Conservation (phyloP, 495 filamentous ascomycete genomes). For the Neurospora sp. region DNA sequence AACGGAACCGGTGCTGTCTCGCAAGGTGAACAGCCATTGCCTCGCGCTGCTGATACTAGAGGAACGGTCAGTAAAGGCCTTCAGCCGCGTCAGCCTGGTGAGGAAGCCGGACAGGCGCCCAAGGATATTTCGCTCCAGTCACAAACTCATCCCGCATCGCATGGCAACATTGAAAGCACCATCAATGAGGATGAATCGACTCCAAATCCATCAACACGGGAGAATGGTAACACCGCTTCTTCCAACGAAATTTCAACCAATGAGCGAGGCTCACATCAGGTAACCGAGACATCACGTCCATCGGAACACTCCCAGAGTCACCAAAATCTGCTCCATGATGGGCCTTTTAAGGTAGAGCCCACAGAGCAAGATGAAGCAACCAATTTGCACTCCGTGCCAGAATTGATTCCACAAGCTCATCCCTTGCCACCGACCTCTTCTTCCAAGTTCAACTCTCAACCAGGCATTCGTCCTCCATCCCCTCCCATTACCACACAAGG, state of each 20-base stretch:
- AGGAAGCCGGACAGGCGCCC: not conserved
- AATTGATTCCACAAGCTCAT: not conserved
- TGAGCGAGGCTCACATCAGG: not conserved
- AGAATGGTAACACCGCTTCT: not conserved
- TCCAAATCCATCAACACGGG: not conserved
- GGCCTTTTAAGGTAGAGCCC: conserved; percentile 1
- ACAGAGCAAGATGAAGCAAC: not conserved
- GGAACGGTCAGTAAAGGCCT: not conserved
- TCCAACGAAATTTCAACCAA: not conserved
- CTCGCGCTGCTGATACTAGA: not conserved
- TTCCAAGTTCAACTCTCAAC: not conserved
- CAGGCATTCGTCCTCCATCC: not conserved
- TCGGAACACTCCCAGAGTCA: not conserved
- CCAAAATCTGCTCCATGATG: not conserved
- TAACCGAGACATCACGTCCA: not conserved
- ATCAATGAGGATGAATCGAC: not conserved
- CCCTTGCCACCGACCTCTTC: not conserved
- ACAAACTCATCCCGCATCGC: not conserved
- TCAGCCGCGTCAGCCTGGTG: not conserved
- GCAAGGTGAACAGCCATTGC: not conserved
- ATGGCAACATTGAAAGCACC: not conserved
- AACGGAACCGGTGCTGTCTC: not conserved
- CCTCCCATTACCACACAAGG: not conserved
- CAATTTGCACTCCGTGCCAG: not conserved
- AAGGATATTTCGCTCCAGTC: not conserved